Evolutionary conservation across 2,329 filamentous ascomycete species (phyloP), one percentile per base, ranked within the genome.

Genomic region (Cladophialophora carrionii): DNA sequence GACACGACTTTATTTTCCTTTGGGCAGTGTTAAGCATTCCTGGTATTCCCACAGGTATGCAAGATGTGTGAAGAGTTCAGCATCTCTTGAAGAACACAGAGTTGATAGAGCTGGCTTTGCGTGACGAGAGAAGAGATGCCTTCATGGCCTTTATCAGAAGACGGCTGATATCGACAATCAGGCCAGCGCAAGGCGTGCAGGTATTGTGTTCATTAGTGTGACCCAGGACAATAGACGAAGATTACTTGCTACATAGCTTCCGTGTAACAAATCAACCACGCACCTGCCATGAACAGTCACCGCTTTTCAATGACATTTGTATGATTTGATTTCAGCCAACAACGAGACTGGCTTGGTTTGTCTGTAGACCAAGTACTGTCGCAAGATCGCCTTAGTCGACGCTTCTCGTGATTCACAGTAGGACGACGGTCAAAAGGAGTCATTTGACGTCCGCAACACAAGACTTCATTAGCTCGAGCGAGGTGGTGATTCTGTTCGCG

Each of bases 191-290:
- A 43, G 20, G 41, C 26, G 56, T 58, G 56, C 56, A 58, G 43
- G 55, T 34, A 59, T 58, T 59, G 59, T 52, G 48, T 29, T 51
- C 32, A 43, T 31, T 54, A 17, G 46, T 31, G 46, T 24, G 20
- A 51, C 4, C 10, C 29, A 60, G 37, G 51, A 46, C 56, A 26
- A 62, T 66, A 66, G 64, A 66, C 24, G 62, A 60, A 66, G 64
- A 62, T 10, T 43, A 60, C 31, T 60, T 51, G 58, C 54, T 58
- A 26, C 48, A 52, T 54, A 49, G 54, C 49, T 41, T 60, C 29
- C 31, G 54, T 65, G 63, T 59, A 62, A 62, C 48, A 62, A 62
- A 53, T 54, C 48, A 63, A 22, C 43, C 24, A 63, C 53, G 46
- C 31, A 55, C 17, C 56, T 41, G 57, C 48, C 6, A 9, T 17